Evolutionary conservation across 2,329 filamentous ascomycete species (phyloP).

Genomic region (Stagonosporopsis vannaccii): DNA sequence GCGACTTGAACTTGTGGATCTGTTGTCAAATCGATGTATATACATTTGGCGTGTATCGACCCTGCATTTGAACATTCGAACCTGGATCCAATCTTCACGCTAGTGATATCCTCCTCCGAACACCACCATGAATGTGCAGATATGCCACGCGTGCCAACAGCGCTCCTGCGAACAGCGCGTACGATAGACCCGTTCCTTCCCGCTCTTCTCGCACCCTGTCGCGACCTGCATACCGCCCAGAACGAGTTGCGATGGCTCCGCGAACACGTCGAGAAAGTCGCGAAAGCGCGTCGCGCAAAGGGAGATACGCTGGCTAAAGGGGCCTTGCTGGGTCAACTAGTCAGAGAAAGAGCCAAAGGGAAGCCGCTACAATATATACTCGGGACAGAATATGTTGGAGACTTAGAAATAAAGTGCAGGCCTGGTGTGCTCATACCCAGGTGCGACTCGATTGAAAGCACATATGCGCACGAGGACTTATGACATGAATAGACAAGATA

Average conservation of each 20-base stretch:
- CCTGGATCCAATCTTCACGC: background rate
- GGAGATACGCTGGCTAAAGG: constrained; percentile 27
- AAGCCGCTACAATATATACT: constrained; percentile 89
- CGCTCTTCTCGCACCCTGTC: constrained; percentile 68
- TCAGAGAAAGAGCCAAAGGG: constrained; percentile 60
- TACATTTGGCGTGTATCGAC: background rate
- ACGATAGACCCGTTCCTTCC: constrained; percentile 64
- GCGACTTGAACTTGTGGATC: background rate
- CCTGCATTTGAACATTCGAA: background rate
- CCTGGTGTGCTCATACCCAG: constrained; percentile 86
- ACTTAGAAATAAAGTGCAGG: constrained; percentile 77
- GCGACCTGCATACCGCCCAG: constrained; percentile 67
- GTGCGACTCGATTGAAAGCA: constrained; percentile 47
- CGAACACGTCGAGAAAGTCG: constrained; percentile 58
- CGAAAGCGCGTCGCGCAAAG: constrained; percentile 28
- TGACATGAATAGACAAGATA: constrained; percentile 52
- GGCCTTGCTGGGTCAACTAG: constrained; percentile 36
- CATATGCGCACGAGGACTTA: constrained; percentile 19
- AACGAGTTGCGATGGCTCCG: constrained; percentile 78
- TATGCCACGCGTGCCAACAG: constrained; percentile 67
- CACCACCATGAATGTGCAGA: constrained; percentile 14
- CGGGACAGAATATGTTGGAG: constrained; percentile 86
- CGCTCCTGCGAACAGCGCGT: constrained; percentile 63
- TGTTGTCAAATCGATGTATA: background rate
- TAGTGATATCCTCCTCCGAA: constrained; percentile 9